A percentile compares a stretch with the other conserved stretches of the same genome.
These are phyloP conservation scores for Apiospora arundinis DNA, from an alignment of 2,329 filamentous ascomycete species.

Conservation along the genomic window DNA sequence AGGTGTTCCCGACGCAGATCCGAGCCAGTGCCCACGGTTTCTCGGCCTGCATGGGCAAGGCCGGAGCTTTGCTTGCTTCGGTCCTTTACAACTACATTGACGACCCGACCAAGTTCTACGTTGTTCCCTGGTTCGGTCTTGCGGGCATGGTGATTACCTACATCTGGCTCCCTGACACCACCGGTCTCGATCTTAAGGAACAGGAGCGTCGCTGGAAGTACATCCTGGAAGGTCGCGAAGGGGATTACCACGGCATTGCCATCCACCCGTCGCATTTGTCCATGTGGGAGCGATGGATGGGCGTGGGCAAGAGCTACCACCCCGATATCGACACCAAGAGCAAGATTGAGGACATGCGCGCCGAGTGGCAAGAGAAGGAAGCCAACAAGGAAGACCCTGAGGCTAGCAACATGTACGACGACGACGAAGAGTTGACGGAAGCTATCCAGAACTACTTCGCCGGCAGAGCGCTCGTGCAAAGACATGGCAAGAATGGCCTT, in stretches of 20 bases:
- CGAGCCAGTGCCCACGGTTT: slow-evolving; percentile 94
- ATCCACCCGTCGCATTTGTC: slow-evolving; percentile 89
- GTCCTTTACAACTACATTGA: slow-evolving; percentile 96
- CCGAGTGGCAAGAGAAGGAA: slow-evolving; percentile 64
- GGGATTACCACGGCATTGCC: slow-evolving; percentile 92
- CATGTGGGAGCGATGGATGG: slow-evolving; percentile 82
- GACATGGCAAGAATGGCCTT: slow-evolving; percentile 26
- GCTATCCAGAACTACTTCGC: slow-evolving; percentile 63
- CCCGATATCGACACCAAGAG: slow-evolving; percentile 81
- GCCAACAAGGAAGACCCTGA: slow-evolving; percentile 56
- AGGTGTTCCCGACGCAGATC: slow-evolving; percentile 94
- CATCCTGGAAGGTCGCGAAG: slow-evolving; percentile 76
- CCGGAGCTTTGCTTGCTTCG: slow-evolving; percentile 84
- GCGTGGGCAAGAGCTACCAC: slow-evolving; percentile 82
- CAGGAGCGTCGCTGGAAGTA: slow-evolving; percentile 93
- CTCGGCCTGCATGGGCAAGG: slow-evolving; percentile 89
- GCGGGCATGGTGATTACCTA: slow-evolving; percentile 82
- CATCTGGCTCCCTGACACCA: slow-evolving; percentile 94
- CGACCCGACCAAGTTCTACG: slow-evolving; percentile 82
- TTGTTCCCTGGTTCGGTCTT: slow-evolving; percentile 93
- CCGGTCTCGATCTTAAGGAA: slow-evolving; percentile 94
- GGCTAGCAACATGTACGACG: slow-evolving; percentile 49
- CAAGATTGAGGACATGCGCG: slow-evolving; percentile 82
- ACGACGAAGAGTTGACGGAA: slow-evolving; percentile 55
- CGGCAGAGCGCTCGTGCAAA: slow-evolving; percentile 28